A percentile compares a stretch with the other conserved stretches of the same genome.
phyloP scores from a whole-genome alignment of 139 green algal genomes.

The Pleodorina starrii region DNA sequence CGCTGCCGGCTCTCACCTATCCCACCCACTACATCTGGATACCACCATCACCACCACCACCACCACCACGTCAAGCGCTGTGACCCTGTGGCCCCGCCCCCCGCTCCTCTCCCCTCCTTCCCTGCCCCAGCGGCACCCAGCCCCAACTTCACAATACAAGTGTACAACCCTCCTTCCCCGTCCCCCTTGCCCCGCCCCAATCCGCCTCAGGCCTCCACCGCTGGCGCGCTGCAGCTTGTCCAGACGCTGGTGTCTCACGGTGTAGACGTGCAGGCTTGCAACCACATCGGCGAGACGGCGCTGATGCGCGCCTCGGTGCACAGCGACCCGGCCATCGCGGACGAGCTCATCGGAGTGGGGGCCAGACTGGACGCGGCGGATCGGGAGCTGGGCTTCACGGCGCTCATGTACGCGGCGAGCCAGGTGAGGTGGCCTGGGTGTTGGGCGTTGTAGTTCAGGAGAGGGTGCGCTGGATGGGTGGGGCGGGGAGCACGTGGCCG shows the following conservation, averaged over 20 bases:
- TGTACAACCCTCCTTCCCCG: background rate
- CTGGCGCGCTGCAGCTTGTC: background rate
- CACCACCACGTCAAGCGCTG: too few species aligned
- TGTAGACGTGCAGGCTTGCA: constrained; percentile 42
- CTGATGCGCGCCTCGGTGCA: constrained; percentile 43
- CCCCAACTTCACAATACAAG: too few species aligned
- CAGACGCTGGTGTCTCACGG: constrained; percentile 47
- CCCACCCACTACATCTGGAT: too few species aligned
- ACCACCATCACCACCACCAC: too few species aligned
- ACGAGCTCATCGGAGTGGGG: constrained; percentile 42
- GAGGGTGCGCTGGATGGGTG: too few species aligned
- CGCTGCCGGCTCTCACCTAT: too few species aligned
- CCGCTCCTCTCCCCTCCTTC: too few species aligned
- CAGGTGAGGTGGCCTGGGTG: too few species aligned
- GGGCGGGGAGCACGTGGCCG: too few species aligned
- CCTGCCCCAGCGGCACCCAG: too few species aligned
- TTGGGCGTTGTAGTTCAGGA: too few species aligned
- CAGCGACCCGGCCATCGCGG: constrained; percentile 26
- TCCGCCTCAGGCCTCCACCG: constrained; percentile 19
- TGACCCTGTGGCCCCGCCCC: too few species aligned
- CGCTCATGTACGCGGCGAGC: constrained; percentile 48
- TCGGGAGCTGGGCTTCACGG: constrained; percentile 45
- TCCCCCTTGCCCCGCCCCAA: background rate
- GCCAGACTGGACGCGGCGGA: constrained; percentile 38
- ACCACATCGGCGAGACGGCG: constrained; percentile 50